Evolutionary conservation across 2,329 filamentous ascomycete species (phyloP), one percentile per base, ranked within the genome.

Genomic region (Epichloe glyceriae): DNA sequence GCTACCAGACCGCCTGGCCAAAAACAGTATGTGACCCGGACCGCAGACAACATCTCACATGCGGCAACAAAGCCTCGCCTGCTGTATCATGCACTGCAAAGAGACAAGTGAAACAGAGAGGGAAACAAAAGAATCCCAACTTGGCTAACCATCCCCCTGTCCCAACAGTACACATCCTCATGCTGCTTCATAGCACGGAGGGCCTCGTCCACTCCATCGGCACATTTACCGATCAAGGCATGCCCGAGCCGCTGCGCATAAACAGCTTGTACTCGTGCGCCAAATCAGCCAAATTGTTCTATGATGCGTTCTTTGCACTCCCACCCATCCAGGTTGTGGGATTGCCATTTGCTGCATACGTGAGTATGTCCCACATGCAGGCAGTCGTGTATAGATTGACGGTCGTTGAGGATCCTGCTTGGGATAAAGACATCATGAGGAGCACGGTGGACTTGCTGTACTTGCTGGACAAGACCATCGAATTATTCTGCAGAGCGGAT

Each of bases 371-470:
- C 2, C 67, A 69, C 14, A 61, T 64, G 44, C 60, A 71, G 20
- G 57, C 69, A 7, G 57, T 63, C 2, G 57, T 73, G 6, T 71
- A 70, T 55, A 61, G 63, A 6, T 64, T 73, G 20, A 66, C 66
- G 2, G 66, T 62, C 1, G 60, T 66, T 3, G 68, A 72, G 7
- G 64, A 67, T 44, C 65, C 67, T 2, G 65, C 60, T 5, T 73
- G 70, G 70, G 69, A 73, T 51, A 67, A 64, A 49, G 61, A 64
- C 4, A 52, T 64, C 1, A 60, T 71, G 5, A 62, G 62, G 14
- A 58, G 59, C 20, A 68, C 64, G 2, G 66, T 59, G 4, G 64
- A 72, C 45, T 56, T 71, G 0, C 57, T 69, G 2, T 49, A 53
- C 6, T 55, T 69, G n/a, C 53, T 70, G 4, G 64, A 70, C 40